phyloP scores from a whole-genome alignment of 1,284 basidiomycete genomes.

The Ganoderma meredithae region DNA sequence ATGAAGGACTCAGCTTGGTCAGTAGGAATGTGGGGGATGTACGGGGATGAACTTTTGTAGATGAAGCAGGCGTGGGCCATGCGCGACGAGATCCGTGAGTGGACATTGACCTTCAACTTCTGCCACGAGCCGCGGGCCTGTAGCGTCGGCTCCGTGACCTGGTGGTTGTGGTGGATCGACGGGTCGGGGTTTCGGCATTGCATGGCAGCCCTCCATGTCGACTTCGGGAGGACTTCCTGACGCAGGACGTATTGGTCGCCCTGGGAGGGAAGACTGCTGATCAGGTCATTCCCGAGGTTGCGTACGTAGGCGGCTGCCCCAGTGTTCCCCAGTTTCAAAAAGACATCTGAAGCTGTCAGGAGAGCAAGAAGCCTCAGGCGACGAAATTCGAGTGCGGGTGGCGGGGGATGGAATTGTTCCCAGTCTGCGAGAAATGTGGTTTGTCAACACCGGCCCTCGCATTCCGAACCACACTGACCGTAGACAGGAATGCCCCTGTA shows the following conservation, averaged over 20 bases:
- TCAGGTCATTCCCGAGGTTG: constrained; percentile 24
- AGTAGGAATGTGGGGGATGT: background rate
- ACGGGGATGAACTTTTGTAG: constrained; percentile 29
- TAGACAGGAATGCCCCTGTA: constrained; percentile 16
- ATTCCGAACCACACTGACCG: constrained; percentile 9
- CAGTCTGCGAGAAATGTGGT: constrained; percentile 18
- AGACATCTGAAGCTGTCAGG: constrained; percentile 29
- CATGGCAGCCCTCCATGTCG: constrained; percentile 8
- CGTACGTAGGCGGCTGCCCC: constrained; percentile 31
- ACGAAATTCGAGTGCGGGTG: constrained; percentile 28
- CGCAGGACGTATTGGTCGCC: constrained; percentile 22
- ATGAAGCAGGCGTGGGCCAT: constrained; percentile 37
- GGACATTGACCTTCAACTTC: constrained; percentile 33
- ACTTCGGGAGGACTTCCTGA: constrained; percentile 19
- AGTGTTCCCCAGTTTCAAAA: constrained; percentile 35
- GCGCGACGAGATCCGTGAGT: constrained; percentile 28
- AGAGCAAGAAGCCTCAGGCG: constrained; percentile 30
- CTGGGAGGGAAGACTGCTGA: constrained; percentile 14
- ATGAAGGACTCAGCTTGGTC: background rate
- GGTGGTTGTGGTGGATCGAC: constrained; percentile 20
- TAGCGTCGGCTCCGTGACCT: constrained; percentile 25
- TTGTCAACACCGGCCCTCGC: too few species aligned
- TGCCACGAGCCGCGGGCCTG: constrained; percentile 39
- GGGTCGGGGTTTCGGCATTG: constrained; percentile 35
- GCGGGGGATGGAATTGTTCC: constrained; percentile 17